Conservation (phyloP, 192 early-diverging fungal genomes). For the Gonapodya sp. region DNA sequence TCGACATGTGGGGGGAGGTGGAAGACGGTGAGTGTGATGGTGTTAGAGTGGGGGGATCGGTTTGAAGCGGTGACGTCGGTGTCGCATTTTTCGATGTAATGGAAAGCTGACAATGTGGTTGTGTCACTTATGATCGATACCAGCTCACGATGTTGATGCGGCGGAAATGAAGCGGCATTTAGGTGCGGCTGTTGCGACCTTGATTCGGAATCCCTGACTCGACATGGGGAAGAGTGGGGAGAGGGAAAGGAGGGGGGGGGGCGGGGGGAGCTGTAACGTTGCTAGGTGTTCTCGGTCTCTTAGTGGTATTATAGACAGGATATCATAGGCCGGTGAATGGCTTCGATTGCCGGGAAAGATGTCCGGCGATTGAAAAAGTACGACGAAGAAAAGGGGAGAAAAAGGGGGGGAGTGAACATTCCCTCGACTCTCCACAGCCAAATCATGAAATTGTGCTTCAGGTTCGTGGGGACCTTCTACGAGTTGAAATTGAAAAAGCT, state of each 20-base stretch:
- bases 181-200: not conserved
- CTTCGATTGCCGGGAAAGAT: not conserved
- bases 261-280: not conserved
- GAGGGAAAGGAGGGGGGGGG: too few relatives aligned
- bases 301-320: not conserved
- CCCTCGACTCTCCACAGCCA: too few relatives aligned
- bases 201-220: not conserved
- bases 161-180: conserved; percentile 36
- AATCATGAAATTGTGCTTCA: too few relatives aligned
- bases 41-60: conserved; percentile 7
- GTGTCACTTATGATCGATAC: conserved; percentile 5
- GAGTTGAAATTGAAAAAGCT: too few relatives aligned
- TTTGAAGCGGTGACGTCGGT: too few relatives aligned
- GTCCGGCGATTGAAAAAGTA: not conserved
- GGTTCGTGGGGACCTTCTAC: too few relatives aligned
- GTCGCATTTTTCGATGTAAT: conserved; percentile 15
- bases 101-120: conserved; percentile 30
- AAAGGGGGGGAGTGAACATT: too few relatives aligned
- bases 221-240: too few relatives aligned
- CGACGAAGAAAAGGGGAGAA: too few relatives aligned
- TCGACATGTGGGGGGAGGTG: conserved; percentile 82
- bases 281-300: not conserved
- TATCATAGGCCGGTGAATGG: not conserved
- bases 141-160: conserved; percentile 63
- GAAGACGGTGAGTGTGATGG: conserved; percentile 54